A percentile compares a stretch with the other conserved stretches of the same genome.
Evolutionary conservation across 192 early-diverging fungal genomes (phyloP).

Genomic region (Backusella mclennaniae): DNA sequence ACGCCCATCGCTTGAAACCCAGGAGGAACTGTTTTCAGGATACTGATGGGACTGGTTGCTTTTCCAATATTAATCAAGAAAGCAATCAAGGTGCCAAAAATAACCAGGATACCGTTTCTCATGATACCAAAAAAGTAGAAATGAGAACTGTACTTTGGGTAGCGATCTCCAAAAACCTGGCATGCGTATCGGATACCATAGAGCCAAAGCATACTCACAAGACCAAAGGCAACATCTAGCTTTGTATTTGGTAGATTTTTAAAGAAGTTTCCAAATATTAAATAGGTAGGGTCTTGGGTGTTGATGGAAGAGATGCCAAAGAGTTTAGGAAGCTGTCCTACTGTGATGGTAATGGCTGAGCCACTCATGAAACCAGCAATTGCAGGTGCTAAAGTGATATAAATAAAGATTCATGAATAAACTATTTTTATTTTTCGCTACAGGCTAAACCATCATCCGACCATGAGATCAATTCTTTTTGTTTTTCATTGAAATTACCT

Average conservation of each 20-base stretch:
- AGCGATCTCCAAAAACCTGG: constrained; percentile 36
- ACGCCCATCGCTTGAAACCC: constrained; percentile 68
- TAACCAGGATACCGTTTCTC: constrained; percentile 71
- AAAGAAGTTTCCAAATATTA: constrained; percentile 37
- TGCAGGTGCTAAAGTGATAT: constrained; percentile 52
- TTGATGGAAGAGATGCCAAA: constrained; percentile 77
- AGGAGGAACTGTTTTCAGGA: constrained; percentile 75
- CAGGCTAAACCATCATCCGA: constrained; percentile 64
- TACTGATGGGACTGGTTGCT: constrained; percentile 50
- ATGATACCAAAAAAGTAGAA: constrained; percentile 69
- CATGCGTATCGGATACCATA: constrained; percentile 41
- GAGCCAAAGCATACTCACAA: constrained; percentile 43
- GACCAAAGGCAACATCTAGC: constrained; percentile 64
- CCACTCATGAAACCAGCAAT: constrained; percentile 89
- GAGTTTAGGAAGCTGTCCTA: constrained; percentile 68
- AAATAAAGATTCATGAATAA: background rate
- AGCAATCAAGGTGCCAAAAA: constrained; percentile 75
- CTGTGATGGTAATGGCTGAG: constrained; percentile 75
- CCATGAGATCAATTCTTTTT: constrained; percentile 27
- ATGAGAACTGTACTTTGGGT: constrained; percentile 43
- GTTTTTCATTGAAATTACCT: constrained; percentile 41
- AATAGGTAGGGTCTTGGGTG: constrained; percentile 69
- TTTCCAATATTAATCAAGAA: constrained; percentile 54
- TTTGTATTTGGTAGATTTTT: constrained; percentile 50
- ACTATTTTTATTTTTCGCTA: background rate